phyloP scores from a whole-genome alignment of 495 filamentous ascomycete species.

The Penicillium coprophilum region DNA sequence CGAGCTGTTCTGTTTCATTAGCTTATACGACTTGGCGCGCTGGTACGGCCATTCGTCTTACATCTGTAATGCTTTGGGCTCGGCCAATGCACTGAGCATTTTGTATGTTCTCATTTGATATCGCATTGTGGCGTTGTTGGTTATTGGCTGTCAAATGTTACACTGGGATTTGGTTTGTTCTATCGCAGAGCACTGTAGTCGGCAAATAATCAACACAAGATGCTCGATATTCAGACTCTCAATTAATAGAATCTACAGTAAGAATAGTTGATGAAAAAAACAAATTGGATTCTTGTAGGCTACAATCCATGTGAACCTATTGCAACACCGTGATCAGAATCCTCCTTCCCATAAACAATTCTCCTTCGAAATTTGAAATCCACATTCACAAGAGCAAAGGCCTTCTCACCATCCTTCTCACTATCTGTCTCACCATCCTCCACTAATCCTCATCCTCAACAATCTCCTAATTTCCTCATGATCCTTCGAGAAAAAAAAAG shows the following conservation, averaged over 20 bases:
- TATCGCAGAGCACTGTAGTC: background rate
- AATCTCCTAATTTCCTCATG: background rate
- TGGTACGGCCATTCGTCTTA: background rate
- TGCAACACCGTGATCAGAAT: background rate
- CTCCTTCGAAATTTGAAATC: background rate
- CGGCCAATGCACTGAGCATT: background rate
- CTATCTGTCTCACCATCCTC: background rate
- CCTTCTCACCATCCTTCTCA: background rate
- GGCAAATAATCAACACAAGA: background rate
- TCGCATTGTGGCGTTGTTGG: constrained; percentile 1
- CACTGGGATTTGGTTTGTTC: no score
- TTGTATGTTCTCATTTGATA: background rate
- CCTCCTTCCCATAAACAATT: background rate
- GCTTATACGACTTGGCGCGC: background rate
- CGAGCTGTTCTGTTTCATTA: background rate
- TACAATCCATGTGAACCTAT: background rate
- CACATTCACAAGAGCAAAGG: background rate
- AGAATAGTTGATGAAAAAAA: background rate
- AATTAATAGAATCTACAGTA: background rate
- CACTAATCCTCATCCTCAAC: background rate
- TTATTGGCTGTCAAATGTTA: constrained; percentile 2
- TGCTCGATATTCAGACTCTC: background rate
- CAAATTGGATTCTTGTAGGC: background rate
- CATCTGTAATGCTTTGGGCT: background rate
- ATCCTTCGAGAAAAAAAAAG: background rate